Evolutionary conservation across 108 stramenopile species (phyloP).

Genomic region (Discostella stelligeroides): DNA sequence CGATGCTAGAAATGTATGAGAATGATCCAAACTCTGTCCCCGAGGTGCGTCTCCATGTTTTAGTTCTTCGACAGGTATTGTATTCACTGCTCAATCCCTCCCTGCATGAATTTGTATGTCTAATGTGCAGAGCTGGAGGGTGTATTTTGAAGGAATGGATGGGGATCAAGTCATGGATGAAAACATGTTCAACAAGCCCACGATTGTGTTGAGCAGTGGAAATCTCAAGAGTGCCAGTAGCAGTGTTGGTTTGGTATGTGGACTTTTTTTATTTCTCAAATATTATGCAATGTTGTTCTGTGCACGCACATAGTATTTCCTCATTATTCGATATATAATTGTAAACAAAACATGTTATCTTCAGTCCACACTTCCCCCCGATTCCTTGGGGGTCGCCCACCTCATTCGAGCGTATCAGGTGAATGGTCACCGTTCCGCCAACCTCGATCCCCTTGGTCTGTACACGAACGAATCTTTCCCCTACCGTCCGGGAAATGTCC

Average conservation of each 20-base stretch:
- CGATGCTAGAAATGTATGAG: slow-evolving; percentile 79
- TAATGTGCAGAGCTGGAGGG: slow-evolving; percentile 36
- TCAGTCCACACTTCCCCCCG: slow-evolving; percentile 69
- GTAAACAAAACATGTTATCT: too few relatives aligned
- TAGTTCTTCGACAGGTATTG: slow-evolving; percentile 31
- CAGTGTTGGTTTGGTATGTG: neutral
- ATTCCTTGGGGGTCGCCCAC: slow-evolving; percentile 90
- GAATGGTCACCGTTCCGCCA: slow-evolving; percentile 94
- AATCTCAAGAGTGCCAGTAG: slow-evolving; percentile 12
- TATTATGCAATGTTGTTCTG: neutral
- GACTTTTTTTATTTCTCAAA: neutral
- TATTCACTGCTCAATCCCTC: slow-evolving; percentile 42
- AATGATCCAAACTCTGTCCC: slow-evolving; percentile 75
- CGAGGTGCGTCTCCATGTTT: slow-evolving; percentile 54
- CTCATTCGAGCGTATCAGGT: slow-evolving; percentile 98
- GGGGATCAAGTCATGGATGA: slow-evolving; percentile 6
- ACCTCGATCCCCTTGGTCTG: slow-evolving; percentile 94
- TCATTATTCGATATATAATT: too few relatives aligned
- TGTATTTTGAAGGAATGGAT: slow-evolving; percentile 33
- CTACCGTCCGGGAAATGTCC: slow-evolving; percentile 62
- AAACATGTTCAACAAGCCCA: slow-evolving; percentile 37
- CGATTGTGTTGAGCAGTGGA: slow-evolving; percentile 28
- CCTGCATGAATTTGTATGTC: neutral
- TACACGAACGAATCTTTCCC: slow-evolving; percentile 84
- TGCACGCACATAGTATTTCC: too few relatives aligned